Evolutionary conservation across 768 basidiomycete species (phyloP), one percentile per base, ranked within the genome.

Genomic region (Boletus rubropictus): DNA sequence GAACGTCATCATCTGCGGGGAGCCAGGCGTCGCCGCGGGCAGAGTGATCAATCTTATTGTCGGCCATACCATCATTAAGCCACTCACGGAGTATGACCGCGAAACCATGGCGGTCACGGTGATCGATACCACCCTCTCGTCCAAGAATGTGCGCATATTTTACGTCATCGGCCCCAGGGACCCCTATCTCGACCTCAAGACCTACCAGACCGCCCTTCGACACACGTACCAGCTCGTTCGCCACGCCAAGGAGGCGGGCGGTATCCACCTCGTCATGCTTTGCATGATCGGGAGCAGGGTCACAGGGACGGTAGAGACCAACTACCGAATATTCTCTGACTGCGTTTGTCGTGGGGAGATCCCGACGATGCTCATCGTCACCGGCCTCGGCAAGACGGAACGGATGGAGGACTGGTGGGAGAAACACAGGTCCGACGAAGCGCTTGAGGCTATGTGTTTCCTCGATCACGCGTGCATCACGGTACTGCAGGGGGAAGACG

Each of bases 1-100:
- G 39, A 75, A 73, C 44, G 53, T 75, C 36, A 54, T 75, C n/a
- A 32, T 76, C 15, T 74, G 74, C 38, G 72, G 74, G 7, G 68
- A 72, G 42, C 62, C 66, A 2, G 72, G 73, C n/a, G 46, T 53
- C n/a, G 63, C 54, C 14, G 55, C 57, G 9, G 56, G 58, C 9
- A 44, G 56, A 11, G 59, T 63, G n/a, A 40, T 65, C 47, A 65
- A 65, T 42, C 48, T 67, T 6, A 61, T 65, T 25, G 21, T 52
- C 0, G 58, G 45, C 7, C 2, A 45, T 2, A 31, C 35, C 27
- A 44, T 63, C 35, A 55, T 60, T 14, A 50, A 50, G 24, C 63
- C 60, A 5, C 57, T 62, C 31, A 46, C 44, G 0, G 56, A 62
- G 15, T 62, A 63, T 5, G 46, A 48, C 0, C 69, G 71, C 0